phyloP scores from a whole-genome alignment of 768 basidiomycete species.

The Mrakia blollopis region DNA sequence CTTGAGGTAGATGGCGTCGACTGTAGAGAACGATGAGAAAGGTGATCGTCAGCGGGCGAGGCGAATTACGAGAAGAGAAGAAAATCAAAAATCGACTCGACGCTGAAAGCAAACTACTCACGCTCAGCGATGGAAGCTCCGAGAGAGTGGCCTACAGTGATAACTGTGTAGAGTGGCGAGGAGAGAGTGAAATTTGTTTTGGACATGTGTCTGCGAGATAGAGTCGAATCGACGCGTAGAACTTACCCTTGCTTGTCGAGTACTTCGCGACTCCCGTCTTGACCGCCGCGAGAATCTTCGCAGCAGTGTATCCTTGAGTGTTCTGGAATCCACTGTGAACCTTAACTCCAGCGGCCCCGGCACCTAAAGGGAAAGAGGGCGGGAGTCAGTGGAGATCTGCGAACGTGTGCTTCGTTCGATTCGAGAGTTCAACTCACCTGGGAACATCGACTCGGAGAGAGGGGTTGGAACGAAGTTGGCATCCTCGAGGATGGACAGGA shows the following conservation, averaged over 20 bases:
- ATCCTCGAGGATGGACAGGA: conserved; percentile 2
- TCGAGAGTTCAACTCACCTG: background rate
- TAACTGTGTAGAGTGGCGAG: background rate
- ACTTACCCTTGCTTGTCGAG: background rate
- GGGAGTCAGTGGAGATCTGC: background rate
- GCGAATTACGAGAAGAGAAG: background rate
- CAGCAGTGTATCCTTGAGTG: background rate
- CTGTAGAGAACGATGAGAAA: background rate
- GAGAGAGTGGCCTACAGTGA: conserved; percentile 8
- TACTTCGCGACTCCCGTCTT: background rate
- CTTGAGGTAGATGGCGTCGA: conserved; percentile 12
- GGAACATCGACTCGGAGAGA: background rate
- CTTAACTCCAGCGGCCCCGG: background rate
- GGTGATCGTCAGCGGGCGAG: background rate
- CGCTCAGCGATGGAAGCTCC: background rate
- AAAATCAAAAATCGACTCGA: background rate
- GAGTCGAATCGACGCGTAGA: too few relatives aligned
- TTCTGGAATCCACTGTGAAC: background rate
- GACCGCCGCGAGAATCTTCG: background rate
- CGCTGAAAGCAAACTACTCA: background rate
- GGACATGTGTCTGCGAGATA: too few relatives aligned
- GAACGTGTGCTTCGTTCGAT: background rate
- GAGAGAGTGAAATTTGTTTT: background rate
- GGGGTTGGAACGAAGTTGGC: background rate
- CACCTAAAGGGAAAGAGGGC: background rate